Base-by-base conservation (phyloP, 805 yeast genomes). In the Saturnispora besseyi region DNA sequence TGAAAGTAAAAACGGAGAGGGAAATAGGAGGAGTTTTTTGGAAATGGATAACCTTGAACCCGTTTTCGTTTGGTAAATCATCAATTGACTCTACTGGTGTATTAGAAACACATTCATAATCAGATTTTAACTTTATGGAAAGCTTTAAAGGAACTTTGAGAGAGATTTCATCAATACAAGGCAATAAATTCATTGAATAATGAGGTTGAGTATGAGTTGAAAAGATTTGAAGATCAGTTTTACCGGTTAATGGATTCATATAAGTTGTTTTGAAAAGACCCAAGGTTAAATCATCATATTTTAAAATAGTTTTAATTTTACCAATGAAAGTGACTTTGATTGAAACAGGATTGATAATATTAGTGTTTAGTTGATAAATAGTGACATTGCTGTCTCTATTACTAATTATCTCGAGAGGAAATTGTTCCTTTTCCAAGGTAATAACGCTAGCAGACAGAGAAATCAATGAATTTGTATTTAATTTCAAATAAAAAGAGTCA, bases 121-220 rank as follows among this genome's bases (percentile, higher is more conserved):
- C 63, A 8, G 60, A 44, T 5, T 64, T 61, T 0, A 84, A 73
- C n/a, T 64, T 72, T 26, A 84, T 62, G 2, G 74, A 59, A 30
- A 86, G 63, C 50, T 72, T 62, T 51, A 81, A 71, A 1, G 76
- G 70, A 4, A 79, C 72, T 59, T 82, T 84, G 31, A 66, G 62
- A n/a, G 68, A 57, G 6, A 80, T 72, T 57, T 84, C 89, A 62
- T 85, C 93, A 11, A 84, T 59, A 57, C 84, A 77, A 2, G 95
- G 95, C 58, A 81, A 81, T 11, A 85, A 74, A 44, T 61, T 59
- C 55, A 83, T 70, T 4, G 88, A 82, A 54, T 74, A 81, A 15
- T 72, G 71, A 0, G 93, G 89, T 60, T 84, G 90, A 41, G 79
- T 73, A 59, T 86, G 93, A 1, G 93, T 82, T 0, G 89, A 81